These are phyloP conservation scores for Yamadazyma pseudoaaseri DNA, from an alignment of 1,139 yeast species.

Conservation along the genomic window DNA sequence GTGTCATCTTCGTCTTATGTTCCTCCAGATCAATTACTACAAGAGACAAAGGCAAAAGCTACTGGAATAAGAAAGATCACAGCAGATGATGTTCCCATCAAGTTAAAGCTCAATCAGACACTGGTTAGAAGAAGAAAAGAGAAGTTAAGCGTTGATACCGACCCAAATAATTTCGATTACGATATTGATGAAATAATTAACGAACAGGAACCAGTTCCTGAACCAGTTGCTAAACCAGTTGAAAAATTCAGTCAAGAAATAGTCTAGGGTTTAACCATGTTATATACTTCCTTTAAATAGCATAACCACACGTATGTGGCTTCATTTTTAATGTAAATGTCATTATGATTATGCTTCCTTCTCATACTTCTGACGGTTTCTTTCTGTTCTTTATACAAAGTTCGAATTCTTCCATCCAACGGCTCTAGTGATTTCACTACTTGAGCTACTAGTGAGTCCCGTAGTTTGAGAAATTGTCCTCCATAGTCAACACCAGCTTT, in stretches of 20 bases:
- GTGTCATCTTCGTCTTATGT: constrained; percentile 26
- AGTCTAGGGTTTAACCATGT: neutral
- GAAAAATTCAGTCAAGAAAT: neutral
- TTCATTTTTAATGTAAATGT: constrained; percentile 21
- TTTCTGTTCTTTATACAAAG: constrained; percentile 7
- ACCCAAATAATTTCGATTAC: constrained; percentile 35
- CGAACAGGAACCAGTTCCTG: constrained; percentile 20
- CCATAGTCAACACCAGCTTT: constrained; percentile 4
- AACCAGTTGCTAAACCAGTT: neutral
- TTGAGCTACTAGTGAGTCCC: constrained; percentile 17
- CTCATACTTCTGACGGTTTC: constrained; percentile 5
- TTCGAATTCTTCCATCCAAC: constrained; percentile 3
- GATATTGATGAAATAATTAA: constrained; percentile 32
- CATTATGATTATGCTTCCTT: constrained; percentile 11
- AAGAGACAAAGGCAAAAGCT: constrained; percentile 20
- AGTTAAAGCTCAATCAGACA: constrained; percentile 27
- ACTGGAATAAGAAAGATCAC: constrained; percentile 36
- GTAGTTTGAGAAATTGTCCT: constrained; percentile 24
- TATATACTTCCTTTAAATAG: constrained; percentile 1
- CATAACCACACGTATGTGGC: constrained; percentile 16
- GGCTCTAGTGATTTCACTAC: constrained; percentile 6
- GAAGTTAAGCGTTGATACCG: constrained; percentile 29
- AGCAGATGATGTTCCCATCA: constrained; percentile 39
- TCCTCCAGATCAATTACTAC: constrained; percentile 35
- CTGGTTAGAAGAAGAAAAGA: constrained; percentile 25